Evolutionary conservation across 164 flowering plant species (phyloP).

Genomic region (Buxus sempervirens): DNA sequence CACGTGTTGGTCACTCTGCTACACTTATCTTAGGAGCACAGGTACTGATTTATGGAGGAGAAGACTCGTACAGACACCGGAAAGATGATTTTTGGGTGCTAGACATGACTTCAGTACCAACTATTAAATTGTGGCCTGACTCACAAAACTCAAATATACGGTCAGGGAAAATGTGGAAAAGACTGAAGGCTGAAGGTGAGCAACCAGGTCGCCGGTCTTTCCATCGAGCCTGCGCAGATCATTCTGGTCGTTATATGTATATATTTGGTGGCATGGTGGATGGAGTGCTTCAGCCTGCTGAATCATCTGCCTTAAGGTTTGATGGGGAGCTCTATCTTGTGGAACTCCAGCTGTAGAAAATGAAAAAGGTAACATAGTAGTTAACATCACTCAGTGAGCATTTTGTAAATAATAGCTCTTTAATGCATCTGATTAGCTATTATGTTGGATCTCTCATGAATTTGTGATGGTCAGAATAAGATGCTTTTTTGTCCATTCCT

Average conservation of each 20-base stretch:
- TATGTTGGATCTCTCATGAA: background rate
- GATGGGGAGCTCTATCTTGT: constrained; percentile 70
- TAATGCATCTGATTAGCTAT: background rate
- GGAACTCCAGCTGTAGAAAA: constrained; percentile 48
- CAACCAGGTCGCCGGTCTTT: constrained; percentile 60
- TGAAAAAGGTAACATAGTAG: too few species aligned
- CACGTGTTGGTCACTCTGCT: constrained; percentile 95
- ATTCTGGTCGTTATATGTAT: constrained; percentile 54
- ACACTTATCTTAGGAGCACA: constrained; percentile 64
- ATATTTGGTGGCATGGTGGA: constrained; percentile 94
- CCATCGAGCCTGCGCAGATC: constrained; percentile 77
- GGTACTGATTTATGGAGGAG: constrained; percentile 82
- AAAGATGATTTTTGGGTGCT: constrained; percentile 85
- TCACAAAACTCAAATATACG: constrained; percentile 15
- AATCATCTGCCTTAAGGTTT: constrained; percentile 59
- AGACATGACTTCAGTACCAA: constrained; percentile 42
- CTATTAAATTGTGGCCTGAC: constrained; percentile 19
- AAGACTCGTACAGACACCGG: constrained; percentile 69
- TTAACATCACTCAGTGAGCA: background rate
- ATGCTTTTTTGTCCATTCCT: background rate
- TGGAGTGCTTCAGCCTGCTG: constrained; percentile 61
- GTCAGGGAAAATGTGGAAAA: constrained; percentile 55
- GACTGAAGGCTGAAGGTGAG: constrained; percentile 45
- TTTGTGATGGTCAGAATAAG: constrained; percentile 1
- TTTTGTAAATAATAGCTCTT: constrained; percentile 11